Conservation (phyloP, 495 filamentous ascomycete genomes). For the Tuber umbilicatum region DNA sequence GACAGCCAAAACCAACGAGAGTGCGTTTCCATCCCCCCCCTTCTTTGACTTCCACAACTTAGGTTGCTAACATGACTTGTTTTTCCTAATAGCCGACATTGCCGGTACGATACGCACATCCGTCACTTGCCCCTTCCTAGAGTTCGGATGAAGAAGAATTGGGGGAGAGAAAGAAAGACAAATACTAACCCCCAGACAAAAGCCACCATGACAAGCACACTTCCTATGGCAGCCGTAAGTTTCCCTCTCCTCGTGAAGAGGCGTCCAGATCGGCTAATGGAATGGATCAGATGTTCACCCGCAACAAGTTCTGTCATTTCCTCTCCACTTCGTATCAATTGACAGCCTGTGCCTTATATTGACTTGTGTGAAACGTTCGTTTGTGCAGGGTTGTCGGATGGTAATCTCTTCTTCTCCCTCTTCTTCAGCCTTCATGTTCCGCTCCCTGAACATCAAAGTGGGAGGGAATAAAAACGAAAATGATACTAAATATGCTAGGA, state of each 20-base stretch:
- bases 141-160: background rate
- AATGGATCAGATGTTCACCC: constrained; percentile 37
- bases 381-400: constrained; percentile 9
- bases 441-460: background rate
- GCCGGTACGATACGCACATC: constrained; percentile 21
- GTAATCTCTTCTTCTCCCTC: background rate
- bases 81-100: constrained; percentile 24
- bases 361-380: constrained; percentile 2
- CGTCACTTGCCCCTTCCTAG: background rate
- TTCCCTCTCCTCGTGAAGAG: background rate
- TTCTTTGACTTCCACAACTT: background rate
- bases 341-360: background rate
- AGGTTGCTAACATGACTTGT: constrained; percentile 7
- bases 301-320: constrained; percentile 31
- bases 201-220: constrained; percentile 38
- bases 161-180: background rate
- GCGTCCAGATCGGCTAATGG: constrained; percentile 5
- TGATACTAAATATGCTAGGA: constrained; percentile 10
- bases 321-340: background rate
- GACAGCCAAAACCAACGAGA: constrained; percentile 34
- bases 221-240: constrained; percentile 41
- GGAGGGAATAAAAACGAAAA: constrained; percentile 1
- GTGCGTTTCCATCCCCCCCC: constrained; percentile 10
- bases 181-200: constrained; percentile 1
- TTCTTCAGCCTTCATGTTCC: background rate